phyloP scores from a whole-genome alignment of 2,329 filamentous ascomycete genomes.

The Fusarium albidum region DNA sequence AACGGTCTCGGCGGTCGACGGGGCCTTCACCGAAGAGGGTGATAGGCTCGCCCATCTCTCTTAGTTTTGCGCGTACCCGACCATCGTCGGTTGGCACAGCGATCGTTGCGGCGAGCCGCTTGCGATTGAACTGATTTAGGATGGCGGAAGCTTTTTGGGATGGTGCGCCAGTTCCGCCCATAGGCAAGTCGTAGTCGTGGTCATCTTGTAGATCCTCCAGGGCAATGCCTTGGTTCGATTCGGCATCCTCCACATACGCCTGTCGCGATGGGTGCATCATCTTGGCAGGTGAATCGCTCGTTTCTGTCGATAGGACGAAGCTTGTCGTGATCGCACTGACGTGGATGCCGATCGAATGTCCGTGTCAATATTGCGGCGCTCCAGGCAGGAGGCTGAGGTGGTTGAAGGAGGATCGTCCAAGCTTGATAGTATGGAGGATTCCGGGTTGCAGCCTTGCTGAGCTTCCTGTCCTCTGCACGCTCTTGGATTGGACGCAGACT shows the following conservation, averaged over 20 bases:
- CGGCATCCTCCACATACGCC: slow-evolving; percentile 90
- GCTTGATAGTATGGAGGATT: slow-evolving; percentile 2
- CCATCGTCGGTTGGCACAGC: slow-evolving; percentile 94
- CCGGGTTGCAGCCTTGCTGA: slow-evolving; percentile 15
- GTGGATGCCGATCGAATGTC: not conserved
- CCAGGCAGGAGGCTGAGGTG: no score
- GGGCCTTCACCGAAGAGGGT: slow-evolving; percentile 94
- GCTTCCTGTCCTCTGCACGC: slow-evolving; percentile 8
- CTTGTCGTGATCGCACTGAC: not conserved
- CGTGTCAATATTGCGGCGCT: no score
- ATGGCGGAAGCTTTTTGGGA: slow-evolving; percentile 87
- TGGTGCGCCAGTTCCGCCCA: slow-evolving; percentile 69
- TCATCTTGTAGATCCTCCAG: slow-evolving; percentile 68
- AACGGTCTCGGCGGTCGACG: slow-evolving; percentile 82
- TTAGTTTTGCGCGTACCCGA: slow-evolving; percentile 80
- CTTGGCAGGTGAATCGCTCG: slow-evolving; percentile 37
- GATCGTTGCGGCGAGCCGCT: slow-evolving; percentile 86
- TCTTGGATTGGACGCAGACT: slow-evolving; percentile 27
- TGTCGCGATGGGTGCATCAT: slow-evolving; percentile 89
- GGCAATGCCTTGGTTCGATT: slow-evolving; percentile 61
- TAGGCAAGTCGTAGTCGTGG: slow-evolving; percentile 83
- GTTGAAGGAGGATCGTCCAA: not conserved
- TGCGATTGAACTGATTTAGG: slow-evolving; percentile 88
- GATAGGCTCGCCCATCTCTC: slow-evolving; percentile 90
- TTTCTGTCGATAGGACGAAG: not conserved